Evolutionary conservation across 1,139 yeast species (phyloP).

Genomic region (Saccharomyces hybrid): DNA sequence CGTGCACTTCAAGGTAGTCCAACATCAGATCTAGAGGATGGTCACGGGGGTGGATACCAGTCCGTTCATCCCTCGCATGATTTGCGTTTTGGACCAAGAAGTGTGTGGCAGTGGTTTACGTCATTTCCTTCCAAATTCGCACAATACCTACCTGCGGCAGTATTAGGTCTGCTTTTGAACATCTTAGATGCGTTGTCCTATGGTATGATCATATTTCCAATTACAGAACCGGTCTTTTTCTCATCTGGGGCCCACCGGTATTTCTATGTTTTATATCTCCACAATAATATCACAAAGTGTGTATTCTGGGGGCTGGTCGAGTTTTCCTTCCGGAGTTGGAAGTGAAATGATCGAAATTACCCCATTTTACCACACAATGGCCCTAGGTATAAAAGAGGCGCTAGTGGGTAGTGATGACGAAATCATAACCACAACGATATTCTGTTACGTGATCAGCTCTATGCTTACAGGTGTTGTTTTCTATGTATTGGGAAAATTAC

Average conservation of each 20-base stretch:
- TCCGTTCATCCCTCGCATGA: not conserved
- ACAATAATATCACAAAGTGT: conserved; percentile 82
- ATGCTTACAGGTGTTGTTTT: conserved; percentile 81
- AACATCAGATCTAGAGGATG: not conserved
- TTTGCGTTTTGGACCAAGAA: not conserved
- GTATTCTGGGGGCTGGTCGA: conserved; percentile 83
- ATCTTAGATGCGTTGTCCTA: conserved; percentile 89
- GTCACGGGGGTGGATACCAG: not conserved
- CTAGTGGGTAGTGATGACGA: conserved; percentile 51
- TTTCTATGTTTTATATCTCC: conserved; percentile 89
- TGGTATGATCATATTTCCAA: conserved; percentile 95
- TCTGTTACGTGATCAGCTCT: conserved; percentile 76
- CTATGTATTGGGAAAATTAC: conserved; percentile 65
- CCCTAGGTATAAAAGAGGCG: conserved; percentile 54
- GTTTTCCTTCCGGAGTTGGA: conserved; percentile 83
- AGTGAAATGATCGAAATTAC: conserved; percentile 98
- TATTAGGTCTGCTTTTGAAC: conserved; percentile 74
- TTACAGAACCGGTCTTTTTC: conserved; percentile 75
- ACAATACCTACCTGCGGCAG: conserved; percentile 46
- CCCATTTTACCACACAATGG: conserved; percentile 96
- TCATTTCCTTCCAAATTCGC: conserved; percentile 13
- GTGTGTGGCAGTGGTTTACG: not conserved
- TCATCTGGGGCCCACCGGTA: conserved; percentile 75
- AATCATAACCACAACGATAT: conserved; percentile 77
- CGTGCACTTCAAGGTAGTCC: not conserved